These are phyloP conservation scores for Taphrina betulina DNA, from an alignment of 1,139 yeast genomes.

Conservation along the genomic window DNA sequence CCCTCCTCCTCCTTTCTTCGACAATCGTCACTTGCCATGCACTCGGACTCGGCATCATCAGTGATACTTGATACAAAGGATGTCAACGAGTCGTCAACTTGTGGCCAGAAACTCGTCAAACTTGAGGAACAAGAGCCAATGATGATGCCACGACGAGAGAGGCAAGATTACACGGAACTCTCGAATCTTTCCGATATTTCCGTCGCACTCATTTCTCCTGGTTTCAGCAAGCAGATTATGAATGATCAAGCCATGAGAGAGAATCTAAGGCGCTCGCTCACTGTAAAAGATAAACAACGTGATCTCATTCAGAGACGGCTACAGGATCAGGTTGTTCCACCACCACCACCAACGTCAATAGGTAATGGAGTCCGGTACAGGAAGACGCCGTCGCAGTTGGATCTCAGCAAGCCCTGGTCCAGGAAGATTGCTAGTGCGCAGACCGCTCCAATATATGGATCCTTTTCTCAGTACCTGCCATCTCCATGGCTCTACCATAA, in stretches of 20 bases:
- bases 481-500: background rate
- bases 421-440: no score
- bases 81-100: background rate
- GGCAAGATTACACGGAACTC: background rate
- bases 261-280: background rate
- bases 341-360: background rate
- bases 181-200: background rate
- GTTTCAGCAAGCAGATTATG: background rate
- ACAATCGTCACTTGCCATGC: no score
- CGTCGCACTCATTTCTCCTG: constrained; percentile 2
- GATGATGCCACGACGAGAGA: background rate
- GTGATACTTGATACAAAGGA: no score
- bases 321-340: no score
- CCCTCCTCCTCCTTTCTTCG: no score
- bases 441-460: background rate
- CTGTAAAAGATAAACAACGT: background rate
- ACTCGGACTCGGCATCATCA: no score
- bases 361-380: background rate
- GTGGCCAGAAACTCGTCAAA: no score
- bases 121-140: no score
- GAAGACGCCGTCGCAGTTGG: no score
- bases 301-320: constrained; percentile 16
- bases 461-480: background rate
- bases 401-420: no score
- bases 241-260: constrained; percentile 3